These are phyloP conservation scores for Byssochlamys sp. DNA, from an alignment of 2,329 filamentous ascomycete species.

Conservation along the genomic window DNA sequence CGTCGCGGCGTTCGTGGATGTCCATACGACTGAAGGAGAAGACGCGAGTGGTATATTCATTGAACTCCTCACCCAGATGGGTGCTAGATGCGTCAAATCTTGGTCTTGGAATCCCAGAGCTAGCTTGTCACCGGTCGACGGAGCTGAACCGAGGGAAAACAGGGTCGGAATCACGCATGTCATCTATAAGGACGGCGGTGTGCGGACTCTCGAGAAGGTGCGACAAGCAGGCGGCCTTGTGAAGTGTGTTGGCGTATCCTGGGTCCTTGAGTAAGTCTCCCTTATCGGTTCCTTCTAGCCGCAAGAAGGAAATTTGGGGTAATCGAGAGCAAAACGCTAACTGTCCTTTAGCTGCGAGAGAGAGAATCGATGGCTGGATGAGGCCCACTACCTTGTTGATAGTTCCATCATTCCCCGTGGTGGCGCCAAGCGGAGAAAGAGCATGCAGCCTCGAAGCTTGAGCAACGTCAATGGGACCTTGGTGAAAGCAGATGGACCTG, in stretches of 20 bases:
- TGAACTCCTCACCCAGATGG: constrained; percentile 69
- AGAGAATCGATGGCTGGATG: constrained; percentile 67
- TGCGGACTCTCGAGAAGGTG: constrained; percentile 72
- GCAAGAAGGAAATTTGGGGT: constrained; percentile 6
- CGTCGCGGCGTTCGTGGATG: constrained; percentile 71
- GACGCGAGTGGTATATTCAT: constrained; percentile 75
- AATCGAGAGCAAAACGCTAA: constrained; percentile 4
- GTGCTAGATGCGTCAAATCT: constrained; percentile 64
- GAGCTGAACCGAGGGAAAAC: constrained; percentile 22
- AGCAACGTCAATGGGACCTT: constrained; percentile 56
- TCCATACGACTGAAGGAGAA: constrained; percentile 69
- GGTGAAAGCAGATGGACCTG: neutral
- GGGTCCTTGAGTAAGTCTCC: constrained; percentile 70
- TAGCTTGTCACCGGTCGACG: constrained; percentile 28
- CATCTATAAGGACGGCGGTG: constrained; percentile 77
- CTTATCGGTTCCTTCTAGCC: neutral
- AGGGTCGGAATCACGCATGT: constrained; percentile 77
- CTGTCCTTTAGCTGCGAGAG: constrained; percentile 55
- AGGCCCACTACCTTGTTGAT: constrained; percentile 60
- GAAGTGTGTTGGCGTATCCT: constrained; percentile 76
- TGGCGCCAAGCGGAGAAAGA: constrained; percentile 63
- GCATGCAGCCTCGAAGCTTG: constrained; percentile 66
- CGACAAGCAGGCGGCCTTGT: constrained; percentile 62
- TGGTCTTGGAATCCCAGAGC: constrained; percentile 65
- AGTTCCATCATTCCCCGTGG: constrained; percentile 58